Evolutionary conservation across 2,329 filamentous ascomycete species (phyloP).

Genomic region (Cordyceps tenuipes): DNA sequence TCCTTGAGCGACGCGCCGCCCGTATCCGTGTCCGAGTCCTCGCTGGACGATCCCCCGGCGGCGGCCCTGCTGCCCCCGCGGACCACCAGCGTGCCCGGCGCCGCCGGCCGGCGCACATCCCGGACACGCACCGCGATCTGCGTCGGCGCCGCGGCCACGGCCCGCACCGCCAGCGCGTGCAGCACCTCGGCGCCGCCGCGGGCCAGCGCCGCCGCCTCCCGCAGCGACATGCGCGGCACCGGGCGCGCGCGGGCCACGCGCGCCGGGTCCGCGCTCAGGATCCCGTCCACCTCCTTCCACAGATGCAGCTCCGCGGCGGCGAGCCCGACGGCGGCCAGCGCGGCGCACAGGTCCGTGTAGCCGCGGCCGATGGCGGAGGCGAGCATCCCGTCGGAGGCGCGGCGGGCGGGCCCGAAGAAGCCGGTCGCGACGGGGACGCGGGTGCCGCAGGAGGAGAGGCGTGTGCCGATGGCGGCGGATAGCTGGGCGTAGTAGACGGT

Average conservation of each 20-base stretch:
- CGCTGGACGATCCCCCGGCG: neutral
- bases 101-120: constrained; percentile 78
- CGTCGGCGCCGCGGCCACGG: constrained; percentile 69
- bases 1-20: constrained; percentile 49
- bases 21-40: constrained; percentile 53
- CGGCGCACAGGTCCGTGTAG: constrained; percentile 6
- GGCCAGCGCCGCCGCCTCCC: no score
- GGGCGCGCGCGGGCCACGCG: constrained; percentile 90
- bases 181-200: no score
- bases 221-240: no score
- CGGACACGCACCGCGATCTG: constrained; percentile 82
- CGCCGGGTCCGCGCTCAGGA: constrained; percentile 75
- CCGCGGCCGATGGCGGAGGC: neutral
- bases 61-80: neutral
- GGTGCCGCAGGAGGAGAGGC: neutral
- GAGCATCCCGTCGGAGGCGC: neutral
- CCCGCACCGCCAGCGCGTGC: constrained; percentile 97
- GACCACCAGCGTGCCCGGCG: constrained; percentile 63
- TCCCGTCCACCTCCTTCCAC: constrained; percentile 95
- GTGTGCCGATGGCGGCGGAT: neutral
- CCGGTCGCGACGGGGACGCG: constrained; percentile 1
- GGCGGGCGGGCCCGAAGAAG: neutral
- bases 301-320: neutral
- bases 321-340: neutral
- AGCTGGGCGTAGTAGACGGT: neutral